Conservation (phyloP, 1,139 yeast species). For the Scheffersomyces insectosa region DNA sequence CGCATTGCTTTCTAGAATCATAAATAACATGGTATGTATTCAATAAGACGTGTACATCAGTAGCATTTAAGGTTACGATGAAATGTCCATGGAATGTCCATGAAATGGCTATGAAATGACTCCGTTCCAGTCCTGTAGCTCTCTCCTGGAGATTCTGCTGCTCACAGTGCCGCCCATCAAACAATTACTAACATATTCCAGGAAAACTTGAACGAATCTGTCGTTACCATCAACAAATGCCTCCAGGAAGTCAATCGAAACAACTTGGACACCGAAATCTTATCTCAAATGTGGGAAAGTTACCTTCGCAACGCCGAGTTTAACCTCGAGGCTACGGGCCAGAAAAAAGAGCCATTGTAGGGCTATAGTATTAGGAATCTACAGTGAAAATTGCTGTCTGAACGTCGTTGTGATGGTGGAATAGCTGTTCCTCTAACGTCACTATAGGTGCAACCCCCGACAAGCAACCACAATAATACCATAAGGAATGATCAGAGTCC, state of each 20-base stretch:
- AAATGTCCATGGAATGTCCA: too few relatives aligned
- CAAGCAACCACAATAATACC: too few relatives aligned
- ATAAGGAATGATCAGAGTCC: too few relatives aligned
- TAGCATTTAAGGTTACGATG: too few relatives aligned
- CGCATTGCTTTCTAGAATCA: constrained; percentile 73
- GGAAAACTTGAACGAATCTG: constrained; percentile 74
- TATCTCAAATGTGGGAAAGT: constrained; percentile 81
- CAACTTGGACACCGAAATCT: constrained; percentile 69
- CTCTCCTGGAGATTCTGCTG: too few relatives aligned
- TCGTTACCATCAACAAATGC: constrained; percentile 60
- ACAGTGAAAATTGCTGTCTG: constrained; percentile 87
- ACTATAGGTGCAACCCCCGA: constrained; percentile 72
- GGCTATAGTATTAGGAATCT: constrained; percentile 76
- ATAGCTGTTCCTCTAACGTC: constrained; percentile 99
- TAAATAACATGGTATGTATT: constrained; percentile 66
- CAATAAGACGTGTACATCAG: neutral
- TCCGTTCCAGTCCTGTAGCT: too few relatives aligned
- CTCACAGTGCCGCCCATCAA: neutral
- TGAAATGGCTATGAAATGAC: too few relatives aligned
- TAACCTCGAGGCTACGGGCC: constrained; percentile 71
- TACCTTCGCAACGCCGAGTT: constrained; percentile 72
- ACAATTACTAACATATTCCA: constrained; percentile 15
- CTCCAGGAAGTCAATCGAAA: constrained; percentile 64
- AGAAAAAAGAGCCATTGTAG: constrained; percentile 55
- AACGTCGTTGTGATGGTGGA: constrained; percentile 98